Evolutionary conservation across 2,329 filamentous ascomycete genomes (phyloP).

Genomic region (Venturia oleaginea): DNA sequence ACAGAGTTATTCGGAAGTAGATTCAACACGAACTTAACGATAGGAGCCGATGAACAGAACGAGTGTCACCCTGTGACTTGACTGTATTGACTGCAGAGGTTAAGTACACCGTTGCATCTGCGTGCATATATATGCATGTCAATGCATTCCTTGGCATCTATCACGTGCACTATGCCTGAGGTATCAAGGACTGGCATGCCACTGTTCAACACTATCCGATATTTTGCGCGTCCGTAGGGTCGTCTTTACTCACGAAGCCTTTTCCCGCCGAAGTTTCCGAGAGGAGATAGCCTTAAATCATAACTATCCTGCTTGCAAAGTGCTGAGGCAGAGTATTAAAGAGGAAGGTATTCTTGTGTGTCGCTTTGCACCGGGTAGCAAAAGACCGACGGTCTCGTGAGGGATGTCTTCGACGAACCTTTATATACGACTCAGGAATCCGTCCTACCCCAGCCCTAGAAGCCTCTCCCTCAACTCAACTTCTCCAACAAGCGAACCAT

Average conservation of each 20-base stretch:
- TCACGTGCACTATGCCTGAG: no score
- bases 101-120: no score
- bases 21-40: no score
- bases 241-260: background rate
- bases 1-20: no score
- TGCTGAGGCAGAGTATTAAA: background rate
- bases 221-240: background rate
- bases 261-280: slow-evolving; percentile 2
- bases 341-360: background rate
- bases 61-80: no score
- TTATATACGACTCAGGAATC: background rate
- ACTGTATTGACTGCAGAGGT: no score
- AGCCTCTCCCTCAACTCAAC: background rate
- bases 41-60: no score
- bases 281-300: background rate
- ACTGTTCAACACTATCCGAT: background rate
- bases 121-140: no score
- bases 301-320: background rate
- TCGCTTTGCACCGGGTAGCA: background rate
- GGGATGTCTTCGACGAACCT: background rate
- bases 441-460: background rate
- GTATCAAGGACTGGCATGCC: no score
- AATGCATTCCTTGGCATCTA: no score
- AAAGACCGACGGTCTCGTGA: background rate
- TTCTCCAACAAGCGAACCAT: background rate